Conservation (phyloP, 2,329 filamentous ascomycete species). For the Emergomyces pasteurianus region DNA sequence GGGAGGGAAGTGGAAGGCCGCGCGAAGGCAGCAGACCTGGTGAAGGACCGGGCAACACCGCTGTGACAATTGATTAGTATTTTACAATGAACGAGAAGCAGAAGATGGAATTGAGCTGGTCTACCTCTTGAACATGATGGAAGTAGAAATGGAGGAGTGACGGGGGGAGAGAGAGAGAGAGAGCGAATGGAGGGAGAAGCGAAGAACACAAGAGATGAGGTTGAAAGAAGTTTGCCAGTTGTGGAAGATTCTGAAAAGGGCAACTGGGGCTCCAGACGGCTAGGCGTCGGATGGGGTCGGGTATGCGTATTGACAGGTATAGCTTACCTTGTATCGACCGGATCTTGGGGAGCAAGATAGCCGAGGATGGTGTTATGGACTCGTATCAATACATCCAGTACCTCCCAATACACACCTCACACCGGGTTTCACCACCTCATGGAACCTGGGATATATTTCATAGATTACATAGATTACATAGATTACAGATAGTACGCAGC, state of each 20-base stretch:
- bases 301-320: neutral
- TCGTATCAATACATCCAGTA: neutral
- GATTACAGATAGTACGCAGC: neutral
- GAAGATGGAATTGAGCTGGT: slow-evolving; percentile 9
- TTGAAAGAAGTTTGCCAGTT: slow-evolving; percentile 14
- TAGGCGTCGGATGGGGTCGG: neutral
- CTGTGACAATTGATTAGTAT: slow-evolving; percentile 26
- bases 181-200: slow-evolving; percentile 22
- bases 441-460: neutral
- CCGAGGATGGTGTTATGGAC: neutral
- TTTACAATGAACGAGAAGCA: neutral
- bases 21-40: slow-evolving; percentile 47
- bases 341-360: neutral
- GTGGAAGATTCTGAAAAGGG: neutral
- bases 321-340: too few species aligned
- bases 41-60: slow-evolving; percentile 54
- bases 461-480: neutral
- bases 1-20: slow-evolving; percentile 43
- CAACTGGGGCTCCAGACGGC: neutral
- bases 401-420: neutral
- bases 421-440: neutral
- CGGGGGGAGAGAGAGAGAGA: slow-evolving; percentile 10
- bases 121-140: slow-evolving; percentile 51
- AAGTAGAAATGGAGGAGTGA: slow-evolving; percentile 32
- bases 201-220: slow-evolving; percentile 15